A percentile compares a stretch with the other conserved stretches of the same genome.
Evolutionary conservation across 306 rosid genomes (phyloP).

Genomic region (Vicia villosa): DNA sequence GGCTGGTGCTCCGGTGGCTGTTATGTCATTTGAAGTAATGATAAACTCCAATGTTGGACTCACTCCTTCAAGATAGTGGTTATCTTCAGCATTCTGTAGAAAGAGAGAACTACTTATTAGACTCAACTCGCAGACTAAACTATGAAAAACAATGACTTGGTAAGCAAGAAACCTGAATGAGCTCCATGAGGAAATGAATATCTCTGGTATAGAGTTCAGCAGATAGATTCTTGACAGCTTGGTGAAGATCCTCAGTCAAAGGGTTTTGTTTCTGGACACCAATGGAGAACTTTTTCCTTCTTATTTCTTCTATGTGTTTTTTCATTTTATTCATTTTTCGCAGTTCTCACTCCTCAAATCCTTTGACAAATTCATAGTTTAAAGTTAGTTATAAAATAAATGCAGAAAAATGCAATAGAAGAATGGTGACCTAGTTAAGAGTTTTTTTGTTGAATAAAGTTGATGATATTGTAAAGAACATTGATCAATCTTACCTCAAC

Average conservation of each 20-base stretch:
- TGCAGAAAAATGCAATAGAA: no score
- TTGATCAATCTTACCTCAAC: no score
- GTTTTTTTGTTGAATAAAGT: no score
- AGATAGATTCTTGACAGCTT: conserved; percentile 58
- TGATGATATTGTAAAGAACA: no score
- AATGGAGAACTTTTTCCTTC: conserved; percentile 61
- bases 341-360: background rate
- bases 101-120: background rate
- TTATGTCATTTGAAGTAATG: conserved; percentile 62
- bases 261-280: conserved; percentile 49
- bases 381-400: no score
- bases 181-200: conserved; percentile 86
- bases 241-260: conserved; percentile 55
- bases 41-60: conserved; percentile 67
- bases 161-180: conserved; percentile 54
- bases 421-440: no score
- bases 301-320: conserved; percentile 60
- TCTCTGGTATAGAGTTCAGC: conserved; percentile 74
- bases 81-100: conserved; percentile 79
- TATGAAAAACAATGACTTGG: no score
- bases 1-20: conserved; percentile 61
- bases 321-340: conserved; percentile 25
- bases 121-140: no score
- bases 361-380: no score
- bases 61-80: conserved; percentile 50